phyloP scores from a whole-genome alignment of 441 rosid species.

The Corymbia calophylla region DNA sequence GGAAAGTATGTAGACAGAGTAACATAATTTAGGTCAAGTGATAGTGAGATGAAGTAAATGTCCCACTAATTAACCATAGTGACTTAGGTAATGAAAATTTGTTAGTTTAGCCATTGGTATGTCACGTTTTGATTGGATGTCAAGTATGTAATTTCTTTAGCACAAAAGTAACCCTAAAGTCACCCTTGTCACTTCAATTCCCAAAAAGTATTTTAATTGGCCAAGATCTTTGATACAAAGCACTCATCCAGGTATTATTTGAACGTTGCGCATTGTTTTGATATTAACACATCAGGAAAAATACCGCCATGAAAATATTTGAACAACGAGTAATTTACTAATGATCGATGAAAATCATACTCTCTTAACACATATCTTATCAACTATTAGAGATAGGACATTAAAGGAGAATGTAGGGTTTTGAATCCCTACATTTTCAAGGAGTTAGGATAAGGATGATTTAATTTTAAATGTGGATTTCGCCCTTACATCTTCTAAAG shows the following conservation, averaged over 20 bases:
- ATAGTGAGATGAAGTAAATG: background rate
- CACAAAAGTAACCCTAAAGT: background rate
- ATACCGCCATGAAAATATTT: fast-evolving
- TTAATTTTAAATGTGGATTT: too few relatives aligned
- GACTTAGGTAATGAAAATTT: background rate
- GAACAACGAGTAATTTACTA: too few relatives aligned
- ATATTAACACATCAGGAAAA: background rate
- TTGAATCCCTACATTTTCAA: too few relatives aligned
- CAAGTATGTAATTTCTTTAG: too few relatives aligned
- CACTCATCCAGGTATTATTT: background rate
- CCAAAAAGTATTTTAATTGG: background rate
- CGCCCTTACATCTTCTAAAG: too few relatives aligned
- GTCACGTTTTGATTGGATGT: too few relatives aligned
- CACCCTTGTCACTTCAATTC: background rate
- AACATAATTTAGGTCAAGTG: background rate
- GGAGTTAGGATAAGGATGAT: too few relatives aligned
- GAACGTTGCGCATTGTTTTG: background rate
- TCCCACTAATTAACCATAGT: background rate
- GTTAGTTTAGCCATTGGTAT: background rate
- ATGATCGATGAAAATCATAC: too few relatives aligned
- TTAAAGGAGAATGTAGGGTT: too few relatives aligned
- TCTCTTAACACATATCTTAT: too few relatives aligned
- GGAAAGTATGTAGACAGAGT: background rate
- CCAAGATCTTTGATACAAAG: background rate
- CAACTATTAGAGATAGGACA: too few relatives aligned